phyloP scores from a whole-genome alignment of 106 monocot species.

The Platanthera guangdongensis region DNA sequence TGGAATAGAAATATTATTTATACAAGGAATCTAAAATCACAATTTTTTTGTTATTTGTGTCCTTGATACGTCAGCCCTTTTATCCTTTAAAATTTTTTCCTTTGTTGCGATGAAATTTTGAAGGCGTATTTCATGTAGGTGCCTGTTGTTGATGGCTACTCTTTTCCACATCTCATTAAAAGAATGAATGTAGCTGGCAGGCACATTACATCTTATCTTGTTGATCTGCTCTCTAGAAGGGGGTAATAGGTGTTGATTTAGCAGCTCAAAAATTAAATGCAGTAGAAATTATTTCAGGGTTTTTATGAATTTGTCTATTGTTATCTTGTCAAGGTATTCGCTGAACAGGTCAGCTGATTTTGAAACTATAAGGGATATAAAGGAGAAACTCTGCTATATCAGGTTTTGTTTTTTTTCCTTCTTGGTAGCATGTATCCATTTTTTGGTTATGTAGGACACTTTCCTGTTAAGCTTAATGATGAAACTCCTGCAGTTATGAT shows the following conservation, averaged over 20 bases:
- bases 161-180: conserved; percentile 95
- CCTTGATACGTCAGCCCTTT: not conserved
- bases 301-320: conserved; percentile 11
- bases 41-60: not conserved
- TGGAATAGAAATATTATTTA: not conserved
- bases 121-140: conserved; percentile 34
- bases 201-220: conserved; percentile 98
- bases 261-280: not conserved
- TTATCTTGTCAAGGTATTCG: conserved; percentile 50
- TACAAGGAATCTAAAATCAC: not conserved
- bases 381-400: conserved; percentile 89
- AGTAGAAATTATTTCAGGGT: not conserved
- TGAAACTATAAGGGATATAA: conserved; percentile 89
- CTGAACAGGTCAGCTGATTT: conserved; percentile 94
- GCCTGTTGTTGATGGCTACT: conserved; percentile 97
- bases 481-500: conserved; percentile 64
- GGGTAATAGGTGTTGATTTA: conserved; percentile 39
- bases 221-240: conserved; percentile 82
- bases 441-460: not conserved
- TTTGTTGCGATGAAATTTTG: not conserved
- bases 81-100: not conserved
- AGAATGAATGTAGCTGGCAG: conserved; percentile 99
- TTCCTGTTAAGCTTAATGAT: not conserved
- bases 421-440: not conserved
- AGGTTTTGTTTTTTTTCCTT: conserved; percentile 40